Conservation (phyloP, 2,329 filamentous ascomycete genomes). For the Cercospora sp. region DNA sequence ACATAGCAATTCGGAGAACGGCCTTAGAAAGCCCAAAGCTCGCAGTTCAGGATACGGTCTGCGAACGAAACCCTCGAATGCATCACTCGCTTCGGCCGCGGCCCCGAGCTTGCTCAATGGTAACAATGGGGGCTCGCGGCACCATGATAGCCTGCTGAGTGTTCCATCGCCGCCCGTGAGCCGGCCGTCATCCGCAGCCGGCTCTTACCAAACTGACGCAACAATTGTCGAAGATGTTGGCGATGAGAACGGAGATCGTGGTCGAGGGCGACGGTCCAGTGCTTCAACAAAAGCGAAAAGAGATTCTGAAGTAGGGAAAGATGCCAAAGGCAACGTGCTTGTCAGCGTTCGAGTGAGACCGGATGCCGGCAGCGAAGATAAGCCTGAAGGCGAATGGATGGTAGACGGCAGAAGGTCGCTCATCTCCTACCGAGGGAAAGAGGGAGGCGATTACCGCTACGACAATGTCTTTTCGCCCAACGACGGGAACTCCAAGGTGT, state of each 20-base stretch:
- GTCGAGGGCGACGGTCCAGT: conserved; percentile 41
- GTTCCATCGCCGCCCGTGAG: conserved; percentile 83
- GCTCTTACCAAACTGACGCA: conserved; percentile 85
- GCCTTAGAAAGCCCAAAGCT: conserved; percentile 31
- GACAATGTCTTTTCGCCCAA: conserved; percentile 96
- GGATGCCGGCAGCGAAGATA: conserved; percentile 66
- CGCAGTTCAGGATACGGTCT: conserved; percentile 44
- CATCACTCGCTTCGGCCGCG: conserved; percentile 43
- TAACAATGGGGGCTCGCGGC: conserved; percentile 62
- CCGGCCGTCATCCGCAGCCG: conserved; percentile 86
- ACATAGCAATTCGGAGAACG: conserved; percentile 36
- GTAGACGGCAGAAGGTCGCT: conserved; percentile 81
- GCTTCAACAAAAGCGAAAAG: neutral
- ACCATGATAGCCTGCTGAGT: conserved; percentile 73
- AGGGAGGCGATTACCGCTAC: conserved; percentile 90
- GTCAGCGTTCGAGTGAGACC: conserved; percentile 94
- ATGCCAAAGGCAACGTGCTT: conserved; percentile 89
- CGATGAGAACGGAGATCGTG: conserved; percentile 53
- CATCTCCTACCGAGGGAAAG: conserved; percentile 80
- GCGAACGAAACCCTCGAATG: conserved; percentile 47
- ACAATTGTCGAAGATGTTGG: conserved; percentile 82
- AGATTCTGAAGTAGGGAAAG: conserved; percentile 50
- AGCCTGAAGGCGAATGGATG: conserved; percentile 81
- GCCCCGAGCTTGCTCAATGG: conserved; percentile 74
- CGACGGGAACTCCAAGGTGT: conserved; percentile 92